These are phyloP conservation scores for Thermothielavioides terrestris DNA, from an alignment of 495 filamentous ascomycete species.

Conservation along the genomic window DNA sequence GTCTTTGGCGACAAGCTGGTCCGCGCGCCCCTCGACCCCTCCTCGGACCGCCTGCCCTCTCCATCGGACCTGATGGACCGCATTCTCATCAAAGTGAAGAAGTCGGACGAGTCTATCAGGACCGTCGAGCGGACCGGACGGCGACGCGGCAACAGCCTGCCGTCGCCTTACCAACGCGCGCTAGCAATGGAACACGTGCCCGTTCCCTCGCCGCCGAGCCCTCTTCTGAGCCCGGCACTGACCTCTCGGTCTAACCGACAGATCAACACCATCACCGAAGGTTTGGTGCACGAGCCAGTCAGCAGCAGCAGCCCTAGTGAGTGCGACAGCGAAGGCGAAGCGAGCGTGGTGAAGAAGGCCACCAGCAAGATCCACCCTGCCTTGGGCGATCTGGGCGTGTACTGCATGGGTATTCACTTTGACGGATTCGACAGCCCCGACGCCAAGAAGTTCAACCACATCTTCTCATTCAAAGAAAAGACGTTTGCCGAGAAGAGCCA, in stretches of 20 bases:
- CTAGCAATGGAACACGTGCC: slow-evolving; percentile 44
- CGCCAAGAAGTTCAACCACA: slow-evolving; percentile 78
- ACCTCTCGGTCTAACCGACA: slow-evolving; percentile 28
- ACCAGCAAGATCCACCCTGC: slow-evolving; percentile 79
- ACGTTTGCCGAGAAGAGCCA: slow-evolving; percentile 72
- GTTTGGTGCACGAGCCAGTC: slow-evolving; percentile 39
- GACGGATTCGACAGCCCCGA: slow-evolving; percentile 63
- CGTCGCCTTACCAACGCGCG: slow-evolving; percentile 62
- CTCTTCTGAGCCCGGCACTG: slow-evolving; percentile 37
- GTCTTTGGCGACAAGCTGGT: slow-evolving; percentile 72
- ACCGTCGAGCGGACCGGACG: slow-evolving; percentile 39
- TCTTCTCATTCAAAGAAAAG: slow-evolving; percentile 85
- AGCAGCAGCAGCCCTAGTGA: slow-evolving; percentile 50
- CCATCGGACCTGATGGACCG: slow-evolving; percentile 74
- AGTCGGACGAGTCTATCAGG: slow-evolving; percentile 35
- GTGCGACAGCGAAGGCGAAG: slow-evolving; percentile 48
- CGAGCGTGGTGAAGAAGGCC: slow-evolving; percentile 50
- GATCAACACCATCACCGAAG: slow-evolving; percentile 43
- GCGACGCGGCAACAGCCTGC: slow-evolving; percentile 67
- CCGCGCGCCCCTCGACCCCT: slow-evolving; percentile 59
- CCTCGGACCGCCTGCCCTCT: slow-evolving; percentile 60
- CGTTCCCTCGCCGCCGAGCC: slow-evolving; percentile 48
- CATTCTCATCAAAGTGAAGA: slow-evolving; percentile 93
- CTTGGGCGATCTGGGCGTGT: slow-evolving; percentile 80
- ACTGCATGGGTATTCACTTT: slow-evolving; percentile 80